Evolutionary conservation across 148 eudicot species (phyloP), one percentile per base, ranked within the genome.

Genomic region (Agrostemma githago): DNA sequence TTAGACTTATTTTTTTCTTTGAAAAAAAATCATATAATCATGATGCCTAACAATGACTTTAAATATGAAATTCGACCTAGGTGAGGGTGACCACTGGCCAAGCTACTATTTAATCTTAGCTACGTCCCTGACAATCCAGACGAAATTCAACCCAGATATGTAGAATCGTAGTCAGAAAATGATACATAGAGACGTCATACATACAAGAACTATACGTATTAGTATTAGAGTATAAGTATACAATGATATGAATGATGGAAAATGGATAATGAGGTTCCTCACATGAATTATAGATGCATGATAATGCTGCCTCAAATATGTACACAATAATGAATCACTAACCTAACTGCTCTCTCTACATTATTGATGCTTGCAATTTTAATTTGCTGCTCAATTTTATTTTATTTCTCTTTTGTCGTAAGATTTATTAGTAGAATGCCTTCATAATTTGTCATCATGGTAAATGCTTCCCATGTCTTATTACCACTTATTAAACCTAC

Each of bases 231-330:
- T 66, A 66, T 62, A 66, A 42, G 17, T n/a, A 34, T 43, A 72
- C 16, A 9, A 53, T 68, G 5, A 74, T 44, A 8, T 10, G 34
- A 9, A 53, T 68, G 5, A 74, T 44, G 56, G 56, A 51, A 3
- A 34, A 43, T 38, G 65, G 74, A 51, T 54, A 71, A 71, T 64
- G 54, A 57, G 70, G 46, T n/a, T 58, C 62, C 48, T 53, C 66
- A 70, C 57, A 79, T 43, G 62, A 74, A 57, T 76, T 56, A 71
- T 64, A 75, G 41, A 56, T 43, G 68, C 4, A 70, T 56, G 7
- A 79, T 56, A 40, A 63, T 69, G 66, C 72, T 79, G 40, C 71
- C 17, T 62, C 56, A 77, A 77, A 71, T 59, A 63, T 77, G 46
- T 16, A 72, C 80, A 77, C 75, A 77, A 77, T 77, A 26, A 26